A percentile compares a stretch with the other conserved stretches of the same genome.
Evolutionary conservation across 441 rosid species (phyloP).

Genomic region (Corymbia citriodora): DNA sequence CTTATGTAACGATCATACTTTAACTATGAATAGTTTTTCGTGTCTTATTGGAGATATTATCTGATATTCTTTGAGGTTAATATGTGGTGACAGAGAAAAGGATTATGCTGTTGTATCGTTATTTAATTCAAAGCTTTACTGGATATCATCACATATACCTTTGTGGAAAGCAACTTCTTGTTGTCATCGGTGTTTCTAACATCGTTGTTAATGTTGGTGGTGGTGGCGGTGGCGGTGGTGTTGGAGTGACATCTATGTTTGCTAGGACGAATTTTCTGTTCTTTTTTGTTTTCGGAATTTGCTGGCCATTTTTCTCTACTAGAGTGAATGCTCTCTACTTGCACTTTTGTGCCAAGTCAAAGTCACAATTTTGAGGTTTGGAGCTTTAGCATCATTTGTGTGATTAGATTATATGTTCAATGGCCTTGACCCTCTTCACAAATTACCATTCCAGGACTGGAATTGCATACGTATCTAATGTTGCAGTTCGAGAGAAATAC

Average conservation of each 20-base stretch:
- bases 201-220: neutral
- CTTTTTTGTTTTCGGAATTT: neutral
- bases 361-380: neutral
- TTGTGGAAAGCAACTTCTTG: neutral
- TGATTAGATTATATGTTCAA: neutral
- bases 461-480: conserved; percentile 85
- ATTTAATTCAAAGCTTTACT: neutral
- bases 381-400: neutral
- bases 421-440: neutral
- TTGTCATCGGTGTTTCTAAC: neutral
- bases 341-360: neutral
- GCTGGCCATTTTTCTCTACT: neutral
- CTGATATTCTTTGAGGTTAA: neutral
- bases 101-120: neutral
- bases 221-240: neutral
- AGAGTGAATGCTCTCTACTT: neutral
- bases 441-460: conserved; percentile 48
- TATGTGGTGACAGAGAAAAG: neutral
- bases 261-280: neutral
- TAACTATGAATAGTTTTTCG: neutral
- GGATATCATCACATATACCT: neutral
- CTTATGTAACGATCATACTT: neutral
- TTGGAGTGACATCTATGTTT: neutral
- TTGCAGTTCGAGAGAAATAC: conserved; percentile 74
- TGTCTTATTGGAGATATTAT: neutral